A percentile compares a stretch with the other conserved stretches of the same genome.
phyloP scores from a whole-genome alignment of 306 rosid species.

The Casuarina cunninghamiana region DNA sequence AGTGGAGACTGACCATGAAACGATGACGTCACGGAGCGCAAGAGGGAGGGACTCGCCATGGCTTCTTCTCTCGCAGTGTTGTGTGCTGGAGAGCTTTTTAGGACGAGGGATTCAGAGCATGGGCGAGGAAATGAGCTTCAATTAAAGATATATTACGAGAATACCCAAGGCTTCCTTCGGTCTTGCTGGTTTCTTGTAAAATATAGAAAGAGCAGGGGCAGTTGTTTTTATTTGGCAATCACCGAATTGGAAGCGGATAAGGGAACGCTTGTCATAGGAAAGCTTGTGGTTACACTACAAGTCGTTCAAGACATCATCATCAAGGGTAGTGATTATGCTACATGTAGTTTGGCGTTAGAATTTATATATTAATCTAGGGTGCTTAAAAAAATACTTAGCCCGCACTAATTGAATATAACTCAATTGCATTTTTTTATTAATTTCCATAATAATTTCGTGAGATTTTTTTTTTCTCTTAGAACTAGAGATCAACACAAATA shows the following conservation, averaged over 20 bases:
- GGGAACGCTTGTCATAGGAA: not conserved
- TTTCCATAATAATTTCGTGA: too few relatives aligned
- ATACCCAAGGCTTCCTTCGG: not conserved
- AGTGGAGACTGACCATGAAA: constrained; percentile 57
- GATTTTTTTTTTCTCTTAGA: too few relatives aligned
- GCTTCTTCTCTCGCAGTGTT: not conserved
- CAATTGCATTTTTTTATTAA: too few relatives aligned
- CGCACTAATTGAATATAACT: too few relatives aligned
- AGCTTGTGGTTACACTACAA: too few relatives aligned
- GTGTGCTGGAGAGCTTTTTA: constrained; percentile 20
- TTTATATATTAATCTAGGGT: too few relatives aligned
- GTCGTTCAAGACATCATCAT: too few relatives aligned
- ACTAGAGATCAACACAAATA: too few relatives aligned
- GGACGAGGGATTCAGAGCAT: not conserved
- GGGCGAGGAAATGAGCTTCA: not conserved
- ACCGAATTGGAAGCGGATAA: constrained; percentile 26
- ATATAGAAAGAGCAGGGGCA: not conserved
- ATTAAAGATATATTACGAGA: constrained; percentile 23
- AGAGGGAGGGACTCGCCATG: constrained; percentile 69
- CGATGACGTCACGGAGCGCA: constrained; percentile 65
- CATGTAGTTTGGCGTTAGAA: not conserved
- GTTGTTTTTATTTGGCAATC: not conserved
- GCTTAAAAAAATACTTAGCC: too few relatives aligned
- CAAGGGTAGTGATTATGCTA: not conserved
- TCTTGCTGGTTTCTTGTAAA: not conserved